Evolutionary conservation across 768 basidiomycete species (phyloP).

Genomic region (Lactifluus subvellereus): DNA sequence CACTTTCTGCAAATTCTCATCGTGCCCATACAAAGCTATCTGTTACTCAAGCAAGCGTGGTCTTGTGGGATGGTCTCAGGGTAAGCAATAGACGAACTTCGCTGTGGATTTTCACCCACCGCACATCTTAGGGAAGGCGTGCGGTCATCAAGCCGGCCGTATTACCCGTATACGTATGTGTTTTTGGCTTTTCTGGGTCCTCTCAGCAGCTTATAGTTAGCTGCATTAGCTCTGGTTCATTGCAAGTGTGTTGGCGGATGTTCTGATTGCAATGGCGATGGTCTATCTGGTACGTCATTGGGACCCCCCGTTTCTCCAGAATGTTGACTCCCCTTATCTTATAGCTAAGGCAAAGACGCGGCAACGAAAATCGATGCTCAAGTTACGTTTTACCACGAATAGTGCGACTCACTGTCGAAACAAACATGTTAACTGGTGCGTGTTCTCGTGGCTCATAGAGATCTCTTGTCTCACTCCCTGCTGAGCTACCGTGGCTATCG

Average conservation of each 20-base stretch:
- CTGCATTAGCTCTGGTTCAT: constrained; percentile 13
- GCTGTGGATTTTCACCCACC: not conserved
- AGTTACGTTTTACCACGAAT: constrained; percentile 23
- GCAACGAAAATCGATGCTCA: constrained; percentile 1
- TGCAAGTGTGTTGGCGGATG: constrained; percentile 1
- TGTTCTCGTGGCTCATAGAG: not conserved
- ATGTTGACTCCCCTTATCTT: not conserved
- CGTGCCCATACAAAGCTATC: not conserved
- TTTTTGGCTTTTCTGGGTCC: not conserved
- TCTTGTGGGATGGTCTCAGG: not conserved
- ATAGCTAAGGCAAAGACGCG: not conserved
- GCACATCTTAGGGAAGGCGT: not conserved
- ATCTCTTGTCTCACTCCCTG: not conserved
- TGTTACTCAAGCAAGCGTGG: not conserved
- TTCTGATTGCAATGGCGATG: constrained; percentile 18
- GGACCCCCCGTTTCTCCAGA: not conserved
- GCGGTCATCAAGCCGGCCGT: not conserved
- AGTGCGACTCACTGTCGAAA: constrained; percentile 27
- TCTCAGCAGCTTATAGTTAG: not conserved
- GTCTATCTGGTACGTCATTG: constrained; percentile 4
- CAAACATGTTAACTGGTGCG: constrained; percentile 23
- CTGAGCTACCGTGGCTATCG: constrained; percentile 6
- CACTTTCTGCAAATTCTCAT: not conserved
- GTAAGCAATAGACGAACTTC: not conserved
- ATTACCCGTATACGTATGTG: constrained; percentile 1